Evolutionary conservation across 441 rosid genomes (phyloP).

Genomic region (Rhodomyrtus psidioides): DNA sequence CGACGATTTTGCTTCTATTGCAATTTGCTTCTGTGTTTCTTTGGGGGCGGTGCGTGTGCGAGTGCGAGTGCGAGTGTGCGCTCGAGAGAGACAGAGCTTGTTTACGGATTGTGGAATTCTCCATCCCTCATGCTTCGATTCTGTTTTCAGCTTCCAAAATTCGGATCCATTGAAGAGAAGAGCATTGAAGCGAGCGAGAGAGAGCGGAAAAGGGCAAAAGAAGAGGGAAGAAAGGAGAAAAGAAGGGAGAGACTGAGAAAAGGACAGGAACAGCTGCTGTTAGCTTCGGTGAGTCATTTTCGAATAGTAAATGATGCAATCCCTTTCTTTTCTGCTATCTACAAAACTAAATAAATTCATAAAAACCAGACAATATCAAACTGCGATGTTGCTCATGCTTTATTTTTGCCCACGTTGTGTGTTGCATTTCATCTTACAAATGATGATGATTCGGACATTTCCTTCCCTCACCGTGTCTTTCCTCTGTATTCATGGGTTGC

Average conservation of each 20-base stretch:
- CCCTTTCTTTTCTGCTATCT: not conserved
- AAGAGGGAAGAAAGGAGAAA: not conserved
- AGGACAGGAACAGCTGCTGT: not conserved
- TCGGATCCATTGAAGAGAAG: not conserved
- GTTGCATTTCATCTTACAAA: not conserved
- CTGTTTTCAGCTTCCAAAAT: not conserved
- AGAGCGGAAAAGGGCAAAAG: not conserved
- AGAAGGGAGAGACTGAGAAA: not conserved
- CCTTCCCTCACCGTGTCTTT: not conserved
- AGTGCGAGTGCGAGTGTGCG: too few relatives aligned
- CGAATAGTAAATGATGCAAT: not conserved
- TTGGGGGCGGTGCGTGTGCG: too few relatives aligned
- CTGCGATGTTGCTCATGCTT: not conserved
- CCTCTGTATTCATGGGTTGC: not conserved
- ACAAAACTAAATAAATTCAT: not conserved
- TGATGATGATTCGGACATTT: not conserved
- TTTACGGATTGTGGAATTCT: not conserved
- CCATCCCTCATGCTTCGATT: not conserved
- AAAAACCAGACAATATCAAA: not conserved
- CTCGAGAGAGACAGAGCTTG: not conserved
- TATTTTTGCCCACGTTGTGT: not conserved
- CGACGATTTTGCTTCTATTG: not conserved
- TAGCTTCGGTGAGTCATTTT: slow-evolving; percentile 13
- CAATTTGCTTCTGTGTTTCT: not conserved
- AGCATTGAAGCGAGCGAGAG: not conserved